phyloP scores from a whole-genome alignment of 1,284 basidiomycete genomes.

The Moesziomyces aphidis region DNA sequence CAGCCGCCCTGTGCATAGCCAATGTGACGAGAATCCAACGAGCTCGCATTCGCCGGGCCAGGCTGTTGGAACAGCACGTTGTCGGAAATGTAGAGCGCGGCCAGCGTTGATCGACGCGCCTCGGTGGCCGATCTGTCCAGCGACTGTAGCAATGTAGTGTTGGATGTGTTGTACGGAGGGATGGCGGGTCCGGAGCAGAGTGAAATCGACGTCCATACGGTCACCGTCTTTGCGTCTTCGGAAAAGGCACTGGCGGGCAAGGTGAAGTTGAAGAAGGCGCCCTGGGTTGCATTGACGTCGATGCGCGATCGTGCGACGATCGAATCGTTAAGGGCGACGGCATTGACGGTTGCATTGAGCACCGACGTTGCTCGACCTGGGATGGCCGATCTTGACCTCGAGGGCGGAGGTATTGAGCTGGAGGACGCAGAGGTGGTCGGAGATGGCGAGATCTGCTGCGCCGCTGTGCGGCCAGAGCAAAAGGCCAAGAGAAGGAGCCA shows the following conservation, averaged over 20 bases:
- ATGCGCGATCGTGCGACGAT: conserved; percentile 44
- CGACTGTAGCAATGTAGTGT: conserved; percentile 41
- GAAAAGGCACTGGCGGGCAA: conserved; percentile 26
- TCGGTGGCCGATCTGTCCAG: conserved; percentile 42
- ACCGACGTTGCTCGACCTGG: conserved; percentile 37
- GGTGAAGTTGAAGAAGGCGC: conserved; percentile 54
- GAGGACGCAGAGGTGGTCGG: conserved; percentile 10
- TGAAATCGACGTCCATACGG: conserved; percentile 55
- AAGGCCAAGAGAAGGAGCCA: conserved; percentile 4
- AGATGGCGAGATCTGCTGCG: conserved; percentile 20
- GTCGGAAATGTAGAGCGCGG: conserved; percentile 55
- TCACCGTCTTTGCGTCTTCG: conserved; percentile 12
- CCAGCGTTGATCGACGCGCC: conserved; percentile 49
- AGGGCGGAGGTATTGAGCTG: conserved; percentile 5
- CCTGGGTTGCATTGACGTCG: conserved; percentile 24
- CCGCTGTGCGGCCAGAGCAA: conserved; percentile 1
- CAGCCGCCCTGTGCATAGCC: conserved; percentile 59
- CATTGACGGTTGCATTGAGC: conserved; percentile 24
- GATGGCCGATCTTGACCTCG: conserved; percentile 29
- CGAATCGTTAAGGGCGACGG: conserved; percentile 52
- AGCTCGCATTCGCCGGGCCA: conserved; percentile 48
- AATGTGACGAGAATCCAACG: conserved; percentile 20
- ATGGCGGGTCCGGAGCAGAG: conserved; percentile 61
- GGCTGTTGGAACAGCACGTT: conserved; percentile 30
- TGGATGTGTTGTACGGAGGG: conserved; percentile 59